phyloP scores from a whole-genome alignment of 2,329 filamentous ascomycete genomes.

The Ophiostoma angusticollis region DNA sequence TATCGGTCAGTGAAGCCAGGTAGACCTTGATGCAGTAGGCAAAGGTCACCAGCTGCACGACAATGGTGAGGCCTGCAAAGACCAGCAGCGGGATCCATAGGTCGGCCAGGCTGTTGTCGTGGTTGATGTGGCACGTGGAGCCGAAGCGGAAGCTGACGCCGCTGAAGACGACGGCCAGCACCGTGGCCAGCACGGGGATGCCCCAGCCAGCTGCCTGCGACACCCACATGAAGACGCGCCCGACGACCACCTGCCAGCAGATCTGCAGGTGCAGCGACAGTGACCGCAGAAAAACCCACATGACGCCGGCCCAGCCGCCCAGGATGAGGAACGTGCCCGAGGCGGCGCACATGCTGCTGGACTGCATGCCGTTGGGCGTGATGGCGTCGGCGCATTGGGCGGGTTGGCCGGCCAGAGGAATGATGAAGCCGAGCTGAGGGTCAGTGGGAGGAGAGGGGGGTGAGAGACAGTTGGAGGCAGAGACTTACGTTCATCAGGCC shows the following conservation, averaged over 20 bases:
- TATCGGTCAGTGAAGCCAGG: conserved; percentile 67
- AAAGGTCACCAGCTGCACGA: conserved; percentile 77
- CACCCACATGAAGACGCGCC: conserved; percentile 77
- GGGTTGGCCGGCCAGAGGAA: conserved; percentile 68
- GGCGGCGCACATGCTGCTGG: conserved; percentile 68
- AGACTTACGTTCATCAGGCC: conserved; percentile 64
- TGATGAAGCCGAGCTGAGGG: conserved; percentile 69
- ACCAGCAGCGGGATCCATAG: conserved; percentile 84
- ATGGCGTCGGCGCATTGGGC: conserved; percentile 79
- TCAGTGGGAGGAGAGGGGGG: neutral
- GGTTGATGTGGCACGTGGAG: conserved; percentile 86
- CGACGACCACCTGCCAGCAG: conserved; percentile 89
- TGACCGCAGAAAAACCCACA: conserved; percentile 86
- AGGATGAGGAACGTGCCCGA: conserved; percentile 78
- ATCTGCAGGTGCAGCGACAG: conserved; percentile 93
- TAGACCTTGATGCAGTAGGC: conserved; percentile 94
- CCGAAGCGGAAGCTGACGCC: conserved; percentile 94
- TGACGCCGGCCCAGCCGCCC: conserved; percentile 69
- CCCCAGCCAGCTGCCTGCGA: conserved; percentile 75
- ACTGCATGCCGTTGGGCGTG: conserved; percentile 86
- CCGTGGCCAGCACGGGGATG: conserved; percentile 62
- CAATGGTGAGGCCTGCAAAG: conserved; percentile 60
- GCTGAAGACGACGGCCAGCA: conserved; percentile 66
- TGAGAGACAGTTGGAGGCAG: neutral
- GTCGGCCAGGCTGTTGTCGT: conserved; percentile 65